A percentile compares a stretch with the other conserved stretches of the same genome.
Evolutionary conservation across 139 green algal species (phyloP).

Genomic region (Chlorella sorokiniana): DNA sequence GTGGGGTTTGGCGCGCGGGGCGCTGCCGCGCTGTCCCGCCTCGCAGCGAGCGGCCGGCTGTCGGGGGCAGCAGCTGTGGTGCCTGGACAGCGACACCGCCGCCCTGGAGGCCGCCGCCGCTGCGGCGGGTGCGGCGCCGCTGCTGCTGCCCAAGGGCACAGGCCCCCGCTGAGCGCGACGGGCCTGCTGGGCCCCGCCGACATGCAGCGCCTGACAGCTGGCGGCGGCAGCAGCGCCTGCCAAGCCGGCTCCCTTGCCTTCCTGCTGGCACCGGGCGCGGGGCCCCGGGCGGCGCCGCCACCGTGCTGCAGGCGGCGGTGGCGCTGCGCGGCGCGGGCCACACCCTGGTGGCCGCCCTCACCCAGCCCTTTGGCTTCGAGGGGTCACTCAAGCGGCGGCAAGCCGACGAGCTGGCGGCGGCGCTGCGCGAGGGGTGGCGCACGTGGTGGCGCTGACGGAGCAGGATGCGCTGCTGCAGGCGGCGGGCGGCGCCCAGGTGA

Average conservation of each 20-base stretch:
- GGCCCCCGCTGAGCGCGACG: too few species aligned
- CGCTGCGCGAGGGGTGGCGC: slow-evolving; percentile 59
- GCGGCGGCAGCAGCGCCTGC: not conserved
- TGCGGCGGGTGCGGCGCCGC: too few species aligned
- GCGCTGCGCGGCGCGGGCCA: not conserved
- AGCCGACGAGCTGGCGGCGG: slow-evolving; percentile 62
- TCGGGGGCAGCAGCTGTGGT: too few species aligned
- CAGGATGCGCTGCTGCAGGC: slow-evolving; percentile 47
- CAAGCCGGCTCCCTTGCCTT: not conserved
- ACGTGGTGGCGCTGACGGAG: slow-evolving; percentile 68
- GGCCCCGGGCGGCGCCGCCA: too few species aligned
- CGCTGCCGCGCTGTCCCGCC: too few species aligned
- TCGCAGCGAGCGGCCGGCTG: too few species aligned
- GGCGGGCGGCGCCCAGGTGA: slow-evolving; percentile 48
- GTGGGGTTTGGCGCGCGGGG: too few species aligned
- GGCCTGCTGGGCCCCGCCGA: too few species aligned
- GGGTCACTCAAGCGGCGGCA: slow-evolving; percentile 60
- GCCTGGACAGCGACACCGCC: too few species aligned
- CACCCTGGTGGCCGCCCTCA: slow-evolving; percentile 57
- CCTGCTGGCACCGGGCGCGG: not conserved
- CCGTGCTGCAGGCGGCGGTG: not conserved
- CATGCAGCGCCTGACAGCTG: not conserved
- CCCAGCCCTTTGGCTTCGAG: slow-evolving; percentile 80
- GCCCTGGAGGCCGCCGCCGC: too few species aligned
- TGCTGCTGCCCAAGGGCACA: too few species aligned